These are phyloP conservation scores for Moesziomyces globuligerus DNA, from an alignment of 1,284 basidiomycete genomes.

Conservation along the genomic window DNA sequence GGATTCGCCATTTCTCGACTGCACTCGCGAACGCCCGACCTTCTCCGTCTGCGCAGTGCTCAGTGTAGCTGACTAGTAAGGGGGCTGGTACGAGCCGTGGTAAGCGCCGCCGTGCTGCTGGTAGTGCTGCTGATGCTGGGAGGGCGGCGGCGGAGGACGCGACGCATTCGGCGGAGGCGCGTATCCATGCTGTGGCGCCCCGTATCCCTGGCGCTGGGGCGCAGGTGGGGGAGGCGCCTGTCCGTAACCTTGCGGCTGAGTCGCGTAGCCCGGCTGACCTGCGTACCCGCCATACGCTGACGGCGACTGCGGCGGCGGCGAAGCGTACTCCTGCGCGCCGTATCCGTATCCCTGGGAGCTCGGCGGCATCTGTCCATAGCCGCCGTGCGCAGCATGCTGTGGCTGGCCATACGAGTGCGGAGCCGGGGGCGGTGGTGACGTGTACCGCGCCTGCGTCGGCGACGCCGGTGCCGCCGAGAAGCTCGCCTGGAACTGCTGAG, in stretches of 20 bases:
- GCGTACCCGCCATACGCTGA: conserved; percentile 16
- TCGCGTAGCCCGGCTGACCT: conserved; percentile 8
- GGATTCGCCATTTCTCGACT: neutral
- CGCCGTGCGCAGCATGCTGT: neutral
- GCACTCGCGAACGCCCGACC: neutral
- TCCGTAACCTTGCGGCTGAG: conserved; percentile 1
- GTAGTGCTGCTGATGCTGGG: conserved; percentile 11
- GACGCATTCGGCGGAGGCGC: neutral
- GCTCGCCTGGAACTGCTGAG: conserved; percentile 27
- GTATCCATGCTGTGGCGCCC: conserved; percentile 17
- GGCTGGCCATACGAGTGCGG: conserved; percentile 5
- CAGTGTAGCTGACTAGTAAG: conserved; percentile 8
- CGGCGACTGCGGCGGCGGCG: conserved; percentile 10
- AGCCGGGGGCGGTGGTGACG: conserved; percentile 21
- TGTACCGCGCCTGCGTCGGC: conserved; percentile 16
- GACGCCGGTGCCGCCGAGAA: conserved; percentile 14
- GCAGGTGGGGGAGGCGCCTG: neutral
- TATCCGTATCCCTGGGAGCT: conserved; percentile 2
- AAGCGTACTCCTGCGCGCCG: conserved; percentile 10
- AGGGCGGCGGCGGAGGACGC: conserved; percentile 9
- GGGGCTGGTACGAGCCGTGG: conserved; percentile 21
- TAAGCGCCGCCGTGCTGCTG: conserved; percentile 8
- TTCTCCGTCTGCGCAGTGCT: no score
- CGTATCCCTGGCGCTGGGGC: conserved; percentile 5
- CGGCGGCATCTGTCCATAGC: neutral